phyloP scores from a whole-genome alignment of 2,329 filamentous ascomycete genomes.

The Alternaria arborescens region DNA sequence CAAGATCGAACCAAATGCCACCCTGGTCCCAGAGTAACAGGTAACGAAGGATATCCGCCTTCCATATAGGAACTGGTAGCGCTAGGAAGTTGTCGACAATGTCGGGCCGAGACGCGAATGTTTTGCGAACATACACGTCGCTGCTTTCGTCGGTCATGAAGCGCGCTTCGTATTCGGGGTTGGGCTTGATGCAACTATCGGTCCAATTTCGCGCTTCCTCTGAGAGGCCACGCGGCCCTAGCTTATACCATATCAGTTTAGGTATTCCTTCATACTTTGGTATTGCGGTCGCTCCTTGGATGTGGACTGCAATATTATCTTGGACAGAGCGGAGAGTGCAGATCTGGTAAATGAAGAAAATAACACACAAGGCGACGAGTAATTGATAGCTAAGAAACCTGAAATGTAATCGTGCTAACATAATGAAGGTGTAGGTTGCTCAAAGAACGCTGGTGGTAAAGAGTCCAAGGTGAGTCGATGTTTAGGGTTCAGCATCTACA shows the following conservation, averaged over 20 bases:
- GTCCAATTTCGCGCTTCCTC: constrained; percentile 42
- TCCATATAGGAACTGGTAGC: constrained; percentile 50
- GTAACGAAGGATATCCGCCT: constrained; percentile 55
- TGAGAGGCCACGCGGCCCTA: constrained; percentile 48
- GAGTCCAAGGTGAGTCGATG: neutral
- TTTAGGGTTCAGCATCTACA: neutral
- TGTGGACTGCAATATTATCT: neutral
- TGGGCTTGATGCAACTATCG: constrained; percentile 40
- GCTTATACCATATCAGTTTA: constrained; percentile 52
- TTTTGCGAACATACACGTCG: constrained; percentile 42
- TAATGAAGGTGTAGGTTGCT: neutral
- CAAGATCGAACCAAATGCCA: constrained; percentile 55
- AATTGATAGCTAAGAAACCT: constrained; percentile 4
- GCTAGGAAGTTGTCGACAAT: constrained; percentile 48
- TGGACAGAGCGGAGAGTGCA: constrained; percentile 1
- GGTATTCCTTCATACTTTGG: constrained; percentile 31
- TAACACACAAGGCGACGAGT: neutral
- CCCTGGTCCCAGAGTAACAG: constrained; percentile 52
- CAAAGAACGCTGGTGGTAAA: neutral
- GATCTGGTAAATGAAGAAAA: constrained; percentile 5
- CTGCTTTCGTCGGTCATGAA: constrained; percentile 43
- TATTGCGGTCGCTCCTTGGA: neutral
- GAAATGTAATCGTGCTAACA: constrained; percentile 2
- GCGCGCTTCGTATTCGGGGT: constrained; percentile 39
- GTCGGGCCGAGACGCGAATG: constrained; percentile 48